phyloP scores from a whole-genome alignment of 805 yeast species.

The Ogataea wickerhamii region DNA sequence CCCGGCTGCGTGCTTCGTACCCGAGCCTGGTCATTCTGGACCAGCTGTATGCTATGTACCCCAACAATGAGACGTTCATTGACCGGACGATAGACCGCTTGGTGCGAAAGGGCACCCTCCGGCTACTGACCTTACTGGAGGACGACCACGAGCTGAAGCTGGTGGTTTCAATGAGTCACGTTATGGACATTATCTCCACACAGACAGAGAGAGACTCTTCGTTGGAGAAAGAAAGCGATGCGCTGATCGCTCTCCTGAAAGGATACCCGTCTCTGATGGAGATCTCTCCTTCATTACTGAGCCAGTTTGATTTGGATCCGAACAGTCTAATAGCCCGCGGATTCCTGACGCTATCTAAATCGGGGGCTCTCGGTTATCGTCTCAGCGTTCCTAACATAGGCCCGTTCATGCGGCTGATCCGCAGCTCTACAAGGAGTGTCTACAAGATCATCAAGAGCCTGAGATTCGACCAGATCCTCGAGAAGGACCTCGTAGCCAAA shows the following conservation, averaged over 20 bases:
- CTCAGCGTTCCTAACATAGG: constrained; percentile 52
- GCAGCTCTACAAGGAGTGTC: constrained; percentile 43
- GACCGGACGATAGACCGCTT: constrained; percentile 42
- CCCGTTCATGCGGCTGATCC: constrained; percentile 41
- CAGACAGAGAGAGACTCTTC: neutral
- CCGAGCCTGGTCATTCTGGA: constrained; percentile 42
- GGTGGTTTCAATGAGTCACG: constrained; percentile 27
- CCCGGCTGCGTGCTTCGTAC: constrained; percentile 17
- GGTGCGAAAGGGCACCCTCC: constrained; percentile 35
- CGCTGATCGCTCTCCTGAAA: constrained; percentile 16
- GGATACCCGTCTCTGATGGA: constrained; percentile 22
- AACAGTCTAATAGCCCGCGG: constrained; percentile 38
- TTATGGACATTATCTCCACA: constrained; percentile 12
- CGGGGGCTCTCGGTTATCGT: constrained; percentile 32
- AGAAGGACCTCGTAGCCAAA: constrained; percentile 38
- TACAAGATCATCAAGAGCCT: constrained; percentile 35
- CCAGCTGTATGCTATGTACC: constrained; percentile 49
- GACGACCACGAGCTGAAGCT: constrained; percentile 14
- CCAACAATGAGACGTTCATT: constrained; percentile 46
- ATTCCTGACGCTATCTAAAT: constrained; percentile 40
- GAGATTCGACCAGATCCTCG: constrained; percentile 42
- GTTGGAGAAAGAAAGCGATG: constrained; percentile 6
- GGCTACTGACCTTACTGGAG: constrained; percentile 21
- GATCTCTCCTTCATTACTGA: constrained; percentile 24
- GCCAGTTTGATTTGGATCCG: constrained; percentile 23